Evolutionary conservation across 176 grass and related monocot species (phyloP), one percentile per base, ranked within the genome.

Genomic region (Coix lacrymajobi): DNA sequence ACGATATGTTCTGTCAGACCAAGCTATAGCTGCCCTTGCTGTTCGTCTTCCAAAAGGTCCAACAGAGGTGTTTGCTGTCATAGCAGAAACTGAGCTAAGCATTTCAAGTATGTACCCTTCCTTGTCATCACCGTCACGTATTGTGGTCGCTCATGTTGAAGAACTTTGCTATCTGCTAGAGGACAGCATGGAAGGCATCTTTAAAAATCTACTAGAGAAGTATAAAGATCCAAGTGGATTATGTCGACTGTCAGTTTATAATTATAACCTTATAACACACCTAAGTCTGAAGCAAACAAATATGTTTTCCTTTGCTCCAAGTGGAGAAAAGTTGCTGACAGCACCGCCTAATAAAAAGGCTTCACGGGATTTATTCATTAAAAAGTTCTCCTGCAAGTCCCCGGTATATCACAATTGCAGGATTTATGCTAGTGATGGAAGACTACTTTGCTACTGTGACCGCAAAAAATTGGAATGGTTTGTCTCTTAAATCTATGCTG

Each of bases 361-460:
- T 81, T 95, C 96, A 12, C 80, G 96, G 26, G 96, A 95, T 69
- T 81, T 87, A 63, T 98, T 98, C 79, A 89, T 95, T 82, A 92
- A 91, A 73, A 98, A 98, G 74, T 98, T 98, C 49, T 95, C 96
- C 22, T 98, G 96, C 61, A 98, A 98, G 76, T 89, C 92, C 37
- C 96, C 96, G 16, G 96, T 98, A 58, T 98, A 98, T 88, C 96
- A 98, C 78, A 95, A 98, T 61, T 98, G 96, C 83, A 92, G 92
- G 81, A 98, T 95, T 65, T 98, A 95, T 82, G 96, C 96, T 82
- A 95, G 79, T 91, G 92, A 98, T 83, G 96, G 92, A 77, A 93
- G 96, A 83, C 80, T 98, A 76, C 92, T 98, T 84, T 98, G 96
- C 75, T 95, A 95, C 80, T 98, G 96, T 84, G 92, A 98, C 84